phyloP scores from a whole-genome alignment of 2,329 filamentous ascomycete species.

The Colletotrichum salicis region DNA sequence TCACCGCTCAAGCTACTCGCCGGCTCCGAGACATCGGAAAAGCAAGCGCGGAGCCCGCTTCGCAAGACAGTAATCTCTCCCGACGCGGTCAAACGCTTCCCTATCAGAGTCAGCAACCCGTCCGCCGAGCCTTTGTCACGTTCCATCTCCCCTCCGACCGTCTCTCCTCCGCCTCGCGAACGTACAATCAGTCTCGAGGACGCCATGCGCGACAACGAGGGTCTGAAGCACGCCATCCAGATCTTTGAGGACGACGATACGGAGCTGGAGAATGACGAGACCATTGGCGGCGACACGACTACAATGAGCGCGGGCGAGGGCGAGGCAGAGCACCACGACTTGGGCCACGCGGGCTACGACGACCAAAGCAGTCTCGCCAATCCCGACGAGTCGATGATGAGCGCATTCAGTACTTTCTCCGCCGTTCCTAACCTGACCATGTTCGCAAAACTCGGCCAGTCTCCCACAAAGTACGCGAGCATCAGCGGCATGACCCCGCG shows the following conservation, averaged over 20 bases:
- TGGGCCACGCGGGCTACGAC: conserved; percentile 43
- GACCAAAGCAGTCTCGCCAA: conserved; percentile 55
- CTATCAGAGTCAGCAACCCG: conserved; percentile 63
- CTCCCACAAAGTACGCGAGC: conserved; percentile 63
- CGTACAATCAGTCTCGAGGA: conserved; percentile 62
- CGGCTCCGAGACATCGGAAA: conserved; percentile 42
- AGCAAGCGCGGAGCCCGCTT: conserved; percentile 49
- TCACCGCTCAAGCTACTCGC: conserved; percentile 68
- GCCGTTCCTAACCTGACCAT: conserved; percentile 88
- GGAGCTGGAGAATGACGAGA: conserved; percentile 19
- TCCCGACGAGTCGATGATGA: conserved; percentile 79
- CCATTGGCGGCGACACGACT: conserved; percentile 25
- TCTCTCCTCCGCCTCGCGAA: conserved; percentile 40
- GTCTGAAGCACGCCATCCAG: conserved; percentile 68
- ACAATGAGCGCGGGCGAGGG: conserved; percentile 38
- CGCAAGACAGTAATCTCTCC: conserved; percentile 51
- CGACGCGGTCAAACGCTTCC: conserved; percentile 64
- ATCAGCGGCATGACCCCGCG: conserved; percentile 54
- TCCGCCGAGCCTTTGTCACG: conserved; percentile 37
- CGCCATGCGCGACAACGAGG: conserved; percentile 64
- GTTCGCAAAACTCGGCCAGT: conserved; percentile 79
- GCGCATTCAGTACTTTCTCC: conserved; percentile 89
- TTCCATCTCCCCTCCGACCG: conserved; percentile 28
- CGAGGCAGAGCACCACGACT: conserved; percentile 29
- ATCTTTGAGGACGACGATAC: conserved; percentile 68